Conservation (phyloP, 2,329 filamentous ascomycete genomes). For the Pochonia chlamydosporia region DNA sequence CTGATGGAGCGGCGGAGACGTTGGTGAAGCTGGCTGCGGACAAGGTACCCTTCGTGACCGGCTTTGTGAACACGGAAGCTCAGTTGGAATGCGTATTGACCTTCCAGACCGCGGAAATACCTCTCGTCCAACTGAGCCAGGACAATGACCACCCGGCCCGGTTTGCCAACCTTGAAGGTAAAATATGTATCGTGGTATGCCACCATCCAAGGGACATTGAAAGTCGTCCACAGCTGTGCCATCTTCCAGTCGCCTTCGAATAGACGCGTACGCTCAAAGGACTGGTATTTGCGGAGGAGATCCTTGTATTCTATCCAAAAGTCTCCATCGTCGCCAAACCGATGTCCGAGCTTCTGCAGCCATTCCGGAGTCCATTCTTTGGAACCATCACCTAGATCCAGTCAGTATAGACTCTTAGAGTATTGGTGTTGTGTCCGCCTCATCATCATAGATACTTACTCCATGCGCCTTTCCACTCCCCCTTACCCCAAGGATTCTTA, state of each 20-base stretch:
- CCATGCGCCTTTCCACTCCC: slow-evolving; percentile 78
- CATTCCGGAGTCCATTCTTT: slow-evolving; percentile 80
- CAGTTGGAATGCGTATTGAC: slow-evolving; percentile 49
- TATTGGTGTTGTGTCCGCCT: too few relatives aligned
- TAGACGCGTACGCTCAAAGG: slow-evolving; percentile 52
- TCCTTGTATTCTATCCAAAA: slow-evolving; percentile 57
- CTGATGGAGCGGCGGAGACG: slow-evolving; percentile 69
- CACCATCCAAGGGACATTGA: slow-evolving; percentile 50
- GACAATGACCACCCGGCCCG: slow-evolving; percentile 48
- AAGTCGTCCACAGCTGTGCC: slow-evolving; percentile 41
- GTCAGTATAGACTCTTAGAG: slow-evolving; percentile 12
- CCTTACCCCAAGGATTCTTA: slow-evolving; percentile 74
- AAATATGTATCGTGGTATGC: slow-evolving; percentile 51
- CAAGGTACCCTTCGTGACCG: slow-evolving; percentile 46
- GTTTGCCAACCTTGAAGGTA: slow-evolving; percentile 40
- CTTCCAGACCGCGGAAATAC: slow-evolving; percentile 51
- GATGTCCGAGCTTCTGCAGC: slow-evolving; percentile 65
- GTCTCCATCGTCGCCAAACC: slow-evolving; percentile 70
- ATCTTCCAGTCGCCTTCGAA: slow-evolving; percentile 51
- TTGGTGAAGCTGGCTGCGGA: slow-evolving; percentile 47
- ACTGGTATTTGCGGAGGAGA: slow-evolving; percentile 52
- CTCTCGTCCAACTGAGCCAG: slow-evolving; percentile 52
- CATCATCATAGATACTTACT: slow-evolving; percentile 28
- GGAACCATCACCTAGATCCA: slow-evolving; percentile 56
- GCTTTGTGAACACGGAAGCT: slow-evolving; percentile 49